phyloP scores from a whole-genome alignment of 768 basidiomycete species.

The Phlegmacium glaucopus region DNA sequence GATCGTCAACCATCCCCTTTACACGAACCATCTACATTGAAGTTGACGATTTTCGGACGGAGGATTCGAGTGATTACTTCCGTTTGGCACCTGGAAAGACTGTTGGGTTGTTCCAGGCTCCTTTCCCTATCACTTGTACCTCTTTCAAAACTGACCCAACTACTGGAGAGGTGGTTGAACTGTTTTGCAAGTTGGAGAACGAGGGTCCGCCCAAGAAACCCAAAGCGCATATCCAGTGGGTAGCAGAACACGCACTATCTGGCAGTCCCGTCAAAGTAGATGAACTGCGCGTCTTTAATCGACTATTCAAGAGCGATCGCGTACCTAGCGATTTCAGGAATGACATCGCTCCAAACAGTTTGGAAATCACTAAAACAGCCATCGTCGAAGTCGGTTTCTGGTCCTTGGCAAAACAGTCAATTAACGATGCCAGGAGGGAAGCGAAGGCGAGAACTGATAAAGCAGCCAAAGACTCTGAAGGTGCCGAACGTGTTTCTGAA shows the following conservation, averaged over 20 bases:
- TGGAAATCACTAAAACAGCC: constrained; percentile 77
- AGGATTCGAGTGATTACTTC: constrained; percentile 95
- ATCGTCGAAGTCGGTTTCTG: constrained; percentile 91
- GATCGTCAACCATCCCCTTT: constrained; percentile 78
- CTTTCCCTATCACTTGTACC: constrained; percentile 89
- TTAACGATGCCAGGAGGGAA: constrained; percentile 63
- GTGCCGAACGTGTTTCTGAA: constrained; percentile 25
- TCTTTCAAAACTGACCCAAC: constrained; percentile 75
- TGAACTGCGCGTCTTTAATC: constrained; percentile 91
- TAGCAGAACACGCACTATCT: constrained; percentile 76
- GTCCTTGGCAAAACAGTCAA: constrained; percentile 66
- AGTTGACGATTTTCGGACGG: constrained; percentile 84
- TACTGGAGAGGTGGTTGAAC: constrained; percentile 73
- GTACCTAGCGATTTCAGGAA: constrained; percentile 79
- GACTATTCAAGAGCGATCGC: constrained; percentile 91
- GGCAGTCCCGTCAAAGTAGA: constrained; percentile 82
- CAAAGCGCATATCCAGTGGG: constrained; percentile 97
- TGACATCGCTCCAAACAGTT: constrained; percentile 80
- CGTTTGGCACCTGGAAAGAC: constrained; percentile 97
- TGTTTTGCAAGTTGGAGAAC: constrained; percentile 78
- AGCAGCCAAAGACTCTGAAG: constrained; percentile 47
- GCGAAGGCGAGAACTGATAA: constrained; percentile 60
- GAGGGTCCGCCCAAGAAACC: constrained; percentile 67
- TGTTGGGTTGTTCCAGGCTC: constrained; percentile 93
- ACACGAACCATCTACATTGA: constrained; percentile 92